phyloP scores from a whole-genome alignment of 306 rosid species.

The Sicyos edulis region DNA sequence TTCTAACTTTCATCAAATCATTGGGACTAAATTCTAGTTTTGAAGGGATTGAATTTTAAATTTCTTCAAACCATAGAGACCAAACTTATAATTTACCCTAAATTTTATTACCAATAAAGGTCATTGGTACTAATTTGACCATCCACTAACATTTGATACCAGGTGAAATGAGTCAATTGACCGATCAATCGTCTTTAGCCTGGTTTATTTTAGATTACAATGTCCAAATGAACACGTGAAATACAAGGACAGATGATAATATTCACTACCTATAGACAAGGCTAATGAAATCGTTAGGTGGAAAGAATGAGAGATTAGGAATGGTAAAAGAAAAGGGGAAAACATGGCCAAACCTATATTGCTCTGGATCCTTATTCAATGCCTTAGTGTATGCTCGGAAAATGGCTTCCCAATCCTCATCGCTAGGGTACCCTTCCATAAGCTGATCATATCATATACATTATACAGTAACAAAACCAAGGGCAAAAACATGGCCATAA shows the following conservation, averaged over 20 bases:
- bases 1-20: too few species aligned
- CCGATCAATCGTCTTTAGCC: not conserved
- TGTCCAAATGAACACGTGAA: too few species aligned
- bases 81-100: not conserved
- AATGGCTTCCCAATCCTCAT: slow-evolving; percentile 77
- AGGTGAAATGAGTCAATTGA: not conserved
- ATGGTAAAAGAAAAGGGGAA: slow-evolving; percentile 20
- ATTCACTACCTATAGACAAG: not conserved
- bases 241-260: too few species aligned
- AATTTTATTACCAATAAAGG: not conserved
- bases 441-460: slow-evolving; percentile 91
- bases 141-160: not conserved
- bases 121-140: not conserved
- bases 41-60: too few species aligned
- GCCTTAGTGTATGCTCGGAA: slow-evolving; percentile 80
- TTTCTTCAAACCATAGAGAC: too few species aligned
- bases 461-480: slow-evolving; percentile 90
- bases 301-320: not conserved
- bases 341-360: slow-evolving; percentile 60
- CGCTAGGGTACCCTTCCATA: slow-evolving; percentile 94
- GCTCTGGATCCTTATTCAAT: slow-evolving; percentile 73
- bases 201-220: not conserved
- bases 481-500: slow-evolving; percentile 87
- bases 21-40: too few species aligned
- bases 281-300: not conserved